Evolutionary conservation across 2,329 filamentous ascomycete species (phyloP).

Genomic region (Neonectria ditissima): DNA sequence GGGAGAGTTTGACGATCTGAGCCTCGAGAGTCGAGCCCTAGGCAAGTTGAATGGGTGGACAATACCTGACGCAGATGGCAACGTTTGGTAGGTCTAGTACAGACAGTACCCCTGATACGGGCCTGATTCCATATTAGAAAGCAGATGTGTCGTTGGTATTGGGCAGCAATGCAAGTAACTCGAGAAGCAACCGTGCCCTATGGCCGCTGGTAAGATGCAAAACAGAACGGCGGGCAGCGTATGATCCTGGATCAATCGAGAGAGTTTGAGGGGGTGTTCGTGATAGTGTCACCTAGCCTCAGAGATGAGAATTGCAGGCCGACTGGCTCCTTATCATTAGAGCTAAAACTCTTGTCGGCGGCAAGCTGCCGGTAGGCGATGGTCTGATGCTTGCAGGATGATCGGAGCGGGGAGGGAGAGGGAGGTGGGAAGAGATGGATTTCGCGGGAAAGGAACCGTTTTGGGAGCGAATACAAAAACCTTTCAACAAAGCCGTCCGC

Average conservation of each 20-base stretch:
- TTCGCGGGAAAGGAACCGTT: constrained; percentile 17
- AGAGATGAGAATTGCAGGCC: constrained; percentile 11
- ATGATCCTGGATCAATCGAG: constrained; percentile 26
- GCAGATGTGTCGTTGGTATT: constrained; percentile 16
- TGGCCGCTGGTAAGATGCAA: constrained; percentile 28
- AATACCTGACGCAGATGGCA: constrained; percentile 20
- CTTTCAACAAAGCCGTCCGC: constrained; percentile 15
- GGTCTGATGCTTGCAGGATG: not conserved
- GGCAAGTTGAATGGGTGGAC: constrained; percentile 8
- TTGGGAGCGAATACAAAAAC: constrained; percentile 20
- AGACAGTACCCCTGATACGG: constrained; percentile 12
- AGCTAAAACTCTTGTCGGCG: constrained; percentile 11
- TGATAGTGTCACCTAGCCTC: constrained; percentile 17
- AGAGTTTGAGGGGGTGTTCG: constrained; percentile 16
- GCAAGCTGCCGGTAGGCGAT: constrained; percentile 9
- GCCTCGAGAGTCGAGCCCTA: constrained; percentile 13
- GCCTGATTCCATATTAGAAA: constrained; percentile 19
- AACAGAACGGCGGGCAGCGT: constrained; percentile 25
- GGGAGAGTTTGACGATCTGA: constrained; percentile 9
- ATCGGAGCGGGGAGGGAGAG: not conserved
- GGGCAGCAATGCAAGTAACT: constrained; percentile 27
- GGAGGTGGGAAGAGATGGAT: constrained; percentile 3
- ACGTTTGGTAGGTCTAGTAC: constrained; percentile 17
- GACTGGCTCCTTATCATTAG: constrained; percentile 13
- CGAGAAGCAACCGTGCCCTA: constrained; percentile 30